Evolutionary conservation across 306 rosid species (phyloP).

Genomic region (Castanospermum australe): DNA sequence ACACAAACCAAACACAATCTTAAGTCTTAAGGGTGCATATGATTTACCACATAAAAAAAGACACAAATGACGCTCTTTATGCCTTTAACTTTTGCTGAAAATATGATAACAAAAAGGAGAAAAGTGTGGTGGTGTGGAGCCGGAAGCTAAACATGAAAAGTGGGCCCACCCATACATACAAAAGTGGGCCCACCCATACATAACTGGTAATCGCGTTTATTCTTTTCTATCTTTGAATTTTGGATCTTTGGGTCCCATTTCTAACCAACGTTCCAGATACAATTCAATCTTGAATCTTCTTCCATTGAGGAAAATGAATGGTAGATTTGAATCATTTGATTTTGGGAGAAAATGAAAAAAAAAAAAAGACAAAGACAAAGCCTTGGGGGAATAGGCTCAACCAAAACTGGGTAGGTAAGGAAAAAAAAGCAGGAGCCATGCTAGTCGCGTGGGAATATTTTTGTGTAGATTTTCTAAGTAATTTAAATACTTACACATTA

Average conservation of each 20-base stretch:
- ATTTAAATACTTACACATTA: too few relatives aligned
- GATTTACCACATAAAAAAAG: slow-evolving; percentile 12
- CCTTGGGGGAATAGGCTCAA: not conserved
- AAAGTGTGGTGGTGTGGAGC: slow-evolving; percentile 22
- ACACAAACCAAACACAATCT: not conserved
- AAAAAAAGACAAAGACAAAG: not conserved
- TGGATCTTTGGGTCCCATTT: slow-evolving; percentile 39
- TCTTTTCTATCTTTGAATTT: slow-evolving; percentile 23
- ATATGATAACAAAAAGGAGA: not conserved
- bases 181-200: slow-evolving; percentile 25
- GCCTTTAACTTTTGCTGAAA: slow-evolving; percentile 25
- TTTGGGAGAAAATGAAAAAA: not conserved
- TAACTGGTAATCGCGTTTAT: not conserved
- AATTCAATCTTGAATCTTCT: too few relatives aligned
- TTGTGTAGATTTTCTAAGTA: too few relatives aligned
- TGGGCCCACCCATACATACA: slow-evolving; percentile 20
- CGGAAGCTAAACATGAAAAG: slow-evolving; percentile 29
- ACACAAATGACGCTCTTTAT: slow-evolving; percentile 12
- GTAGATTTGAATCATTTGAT: slow-evolving; percentile 7
- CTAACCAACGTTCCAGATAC: slow-evolving; percentile 26
- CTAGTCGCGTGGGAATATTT: too few relatives aligned
- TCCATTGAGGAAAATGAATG: not conserved
- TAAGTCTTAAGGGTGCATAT: slow-evolving; percentile 28
- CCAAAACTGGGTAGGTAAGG: not conserved
- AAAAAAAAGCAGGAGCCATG: not conserved